A percentile compares a stretch with the other conserved stretches of the same genome.
Conservation (phyloP, 1,284 basidiomycete genomes). For the Naganishia sp. region DNA sequence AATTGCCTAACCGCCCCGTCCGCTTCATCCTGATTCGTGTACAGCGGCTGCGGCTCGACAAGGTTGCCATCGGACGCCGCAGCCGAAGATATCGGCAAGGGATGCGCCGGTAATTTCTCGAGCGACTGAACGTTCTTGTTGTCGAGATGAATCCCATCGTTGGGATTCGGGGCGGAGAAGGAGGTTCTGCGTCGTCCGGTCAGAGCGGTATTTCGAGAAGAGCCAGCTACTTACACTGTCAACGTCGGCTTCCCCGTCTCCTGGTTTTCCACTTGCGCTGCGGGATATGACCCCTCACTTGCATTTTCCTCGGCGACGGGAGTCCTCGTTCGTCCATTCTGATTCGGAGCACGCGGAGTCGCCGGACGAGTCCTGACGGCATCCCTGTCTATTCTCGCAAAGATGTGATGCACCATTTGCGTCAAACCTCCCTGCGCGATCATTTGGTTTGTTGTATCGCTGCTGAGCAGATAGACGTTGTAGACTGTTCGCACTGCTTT, state of each 20-base stretch:
- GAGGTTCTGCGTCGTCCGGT: constrained; percentile 24
- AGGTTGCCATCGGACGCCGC: constrained; percentile 10
- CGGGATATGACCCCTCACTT: too few relatives aligned
- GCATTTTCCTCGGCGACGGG: constrained; percentile 1
- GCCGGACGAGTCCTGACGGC: constrained; percentile 21
- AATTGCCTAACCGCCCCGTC: constrained; percentile 45
- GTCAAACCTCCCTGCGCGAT: constrained; percentile 94
- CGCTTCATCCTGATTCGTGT: constrained; percentile 36
- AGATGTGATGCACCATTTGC: constrained; percentile 96
- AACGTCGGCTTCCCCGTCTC: constrained; percentile 14
- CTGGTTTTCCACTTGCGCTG: neutral
- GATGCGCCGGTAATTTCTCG: constrained; percentile 19
- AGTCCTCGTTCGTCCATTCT: constrained; percentile 15
- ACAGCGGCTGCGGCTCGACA: constrained; percentile 19
- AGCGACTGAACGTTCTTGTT: constrained; percentile 20
- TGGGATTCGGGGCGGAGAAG: constrained; percentile 52
- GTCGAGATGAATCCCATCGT: constrained; percentile 48
- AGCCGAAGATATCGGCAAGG: constrained; percentile 11
- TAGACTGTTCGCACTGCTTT: constrained; percentile 95
- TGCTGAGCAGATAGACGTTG: constrained; percentile 88
- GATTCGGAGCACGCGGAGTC: constrained; percentile 6
- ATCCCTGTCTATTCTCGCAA: constrained; percentile 61
- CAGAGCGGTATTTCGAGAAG: neutral
- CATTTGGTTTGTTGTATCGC: constrained; percentile 87
- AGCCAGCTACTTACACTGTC: constrained; percentile 10